Conservation (phyloP, 1,284 basidiomycete genomes). For the Malassezia globosa region DNA sequence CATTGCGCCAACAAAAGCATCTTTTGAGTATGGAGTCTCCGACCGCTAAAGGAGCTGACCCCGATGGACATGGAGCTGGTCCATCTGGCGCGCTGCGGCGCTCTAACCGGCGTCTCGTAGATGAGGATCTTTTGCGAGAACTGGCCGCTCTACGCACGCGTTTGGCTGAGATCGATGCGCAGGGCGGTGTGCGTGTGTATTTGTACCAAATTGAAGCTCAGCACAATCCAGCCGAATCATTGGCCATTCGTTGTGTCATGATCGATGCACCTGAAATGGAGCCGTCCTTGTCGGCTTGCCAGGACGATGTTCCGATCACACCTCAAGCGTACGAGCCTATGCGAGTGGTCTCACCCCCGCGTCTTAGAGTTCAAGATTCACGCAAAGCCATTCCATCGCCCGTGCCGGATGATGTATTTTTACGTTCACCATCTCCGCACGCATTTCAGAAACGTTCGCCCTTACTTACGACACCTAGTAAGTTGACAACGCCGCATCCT, state of each 20-base stretch:
- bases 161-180: conserved; percentile 23
- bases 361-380: not conserved
- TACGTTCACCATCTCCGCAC: not conserved
- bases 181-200: conserved; percentile 24
- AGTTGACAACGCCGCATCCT: no score
- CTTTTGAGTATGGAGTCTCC: not conserved
- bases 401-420: conserved; percentile 2
- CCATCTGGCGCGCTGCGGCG: conserved; percentile 1
- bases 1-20: not conserved
- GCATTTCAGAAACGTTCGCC: not conserved
- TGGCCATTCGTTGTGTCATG: not conserved
- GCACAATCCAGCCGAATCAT: conserved; percentile 29
- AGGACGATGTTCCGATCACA: no score
- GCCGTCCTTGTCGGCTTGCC: not conserved
- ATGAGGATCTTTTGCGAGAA: conserved; percentile 36
- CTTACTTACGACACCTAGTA: no score
- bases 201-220: conserved; percentile 35
- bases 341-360: not conserved
- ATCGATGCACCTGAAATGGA: not conserved
- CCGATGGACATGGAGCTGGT: no score
- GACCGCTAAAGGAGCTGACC: no score
- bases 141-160: conserved; percentile 30
- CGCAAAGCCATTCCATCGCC: not conserved
- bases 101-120: conserved; percentile 23
- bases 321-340: not conserved